Base-by-base conservation (phyloP, 768 basidiomycete genomes). In the Chlorophyllum brunneum region DNA sequence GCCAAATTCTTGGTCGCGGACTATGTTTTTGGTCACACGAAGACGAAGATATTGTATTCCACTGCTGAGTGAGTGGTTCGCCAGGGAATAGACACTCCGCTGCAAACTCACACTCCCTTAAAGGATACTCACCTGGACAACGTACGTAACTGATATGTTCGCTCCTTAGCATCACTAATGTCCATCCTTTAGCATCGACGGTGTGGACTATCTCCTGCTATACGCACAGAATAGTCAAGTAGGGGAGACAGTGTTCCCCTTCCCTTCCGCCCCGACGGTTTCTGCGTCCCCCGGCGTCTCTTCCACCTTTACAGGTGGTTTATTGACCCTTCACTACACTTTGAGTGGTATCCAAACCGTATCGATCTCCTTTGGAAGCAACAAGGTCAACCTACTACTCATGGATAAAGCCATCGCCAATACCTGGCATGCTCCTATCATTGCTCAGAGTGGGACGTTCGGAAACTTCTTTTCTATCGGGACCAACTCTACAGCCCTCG, bases 341-440 rank as follows among this genome's bases (percentile, higher is more conserved):
- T 70, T 69, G 7, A 77, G 73, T 50, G 64, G 65, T 20, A 63
- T 68, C 4, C 64, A 65, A 23, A 59, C 56, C 24, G 59, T 58
- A 1, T 54, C 57, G 5, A 70, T 51, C 73, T 73, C 54, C 33
- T 60, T 67, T 3, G 56, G 64, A 9, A 55, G 64, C n/a, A 59
- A 74, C 42, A 63, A 56, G 22, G 56, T 72, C 57, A 70, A 68
- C 5, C 59, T 92, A 20, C 66, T 91, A 13, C 88, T 74, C 59
- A 79, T 81, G 11, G 88, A 92, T 60, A 75, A 81, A 0, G 68
- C 61, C 15, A 86, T 85, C 0, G 83, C 85, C 2, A 78, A 75
- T 27, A 85, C 83, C 0, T 89, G 90, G 71, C 92, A 86, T 81
- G 74, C 84, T 5, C 91, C 91, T 0, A 74, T 79, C 20, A 72